phyloP scores from a whole-genome alignment of 2,329 filamentous ascomycete genomes.

The Xylaria sp. region DNA sequence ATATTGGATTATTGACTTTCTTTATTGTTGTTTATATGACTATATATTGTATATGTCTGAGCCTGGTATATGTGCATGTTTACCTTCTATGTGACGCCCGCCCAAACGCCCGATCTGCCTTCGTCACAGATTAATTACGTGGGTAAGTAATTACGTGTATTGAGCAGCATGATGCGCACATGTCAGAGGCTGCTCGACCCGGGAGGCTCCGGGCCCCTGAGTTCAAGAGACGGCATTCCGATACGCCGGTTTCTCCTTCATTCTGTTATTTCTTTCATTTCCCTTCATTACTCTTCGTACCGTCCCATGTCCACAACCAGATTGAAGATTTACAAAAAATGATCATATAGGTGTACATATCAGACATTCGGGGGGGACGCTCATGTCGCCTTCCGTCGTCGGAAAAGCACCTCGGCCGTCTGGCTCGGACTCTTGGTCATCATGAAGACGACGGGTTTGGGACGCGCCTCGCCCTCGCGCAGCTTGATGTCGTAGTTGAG shows the following conservation, averaged over 20 bases:
- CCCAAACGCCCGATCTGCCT: background rate
- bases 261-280: too few species aligned
- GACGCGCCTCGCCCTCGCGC: conserved; percentile 37
- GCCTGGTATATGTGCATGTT: conserved; percentile 7
- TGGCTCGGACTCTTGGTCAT: conserved; percentile 43
- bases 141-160: too few species aligned
- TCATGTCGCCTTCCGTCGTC: conserved; percentile 25
- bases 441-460: conserved; percentile 42
- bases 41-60: background rate
- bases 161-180: background rate
- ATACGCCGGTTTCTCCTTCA: background rate
- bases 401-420: conserved; percentile 41
- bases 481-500: conserved; percentile 49
- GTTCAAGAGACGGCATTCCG: background rate
- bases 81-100: background rate
- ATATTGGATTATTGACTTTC: background rate
- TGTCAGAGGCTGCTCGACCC: background rate
- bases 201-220: conserved; percentile 23
- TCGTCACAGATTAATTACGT: background rate
- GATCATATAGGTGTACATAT: background rate
- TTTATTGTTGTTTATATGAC: background rate
- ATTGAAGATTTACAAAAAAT: too few species aligned
- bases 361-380: too few species aligned
- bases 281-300: background rate
- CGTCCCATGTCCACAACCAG: too few species aligned